phyloP scores from a whole-genome alignment of 1,139 yeast species.

The Lodderomyces metapsilosis region DNA sequence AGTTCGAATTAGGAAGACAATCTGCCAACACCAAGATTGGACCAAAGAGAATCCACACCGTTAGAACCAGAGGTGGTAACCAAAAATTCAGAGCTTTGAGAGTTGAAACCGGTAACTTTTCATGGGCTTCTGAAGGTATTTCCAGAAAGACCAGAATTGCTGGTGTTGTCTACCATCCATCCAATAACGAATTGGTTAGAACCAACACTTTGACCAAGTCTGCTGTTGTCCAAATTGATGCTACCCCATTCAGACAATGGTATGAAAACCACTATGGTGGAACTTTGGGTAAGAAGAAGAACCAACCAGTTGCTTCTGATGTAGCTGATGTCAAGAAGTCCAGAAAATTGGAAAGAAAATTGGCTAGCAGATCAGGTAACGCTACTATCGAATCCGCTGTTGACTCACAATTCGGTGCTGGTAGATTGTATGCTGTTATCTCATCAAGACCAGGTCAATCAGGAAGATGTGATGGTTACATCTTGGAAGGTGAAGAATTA shows the following conservation, averaged over 20 bases:
- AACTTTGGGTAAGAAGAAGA: constrained; percentile 82
- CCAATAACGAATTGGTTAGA: constrained; percentile 99
- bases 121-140: constrained; percentile 99
- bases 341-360: constrained; percentile 84
- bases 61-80: constrained; percentile 99
- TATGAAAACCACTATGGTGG: constrained; percentile 98
- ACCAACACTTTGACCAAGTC: constrained; percentile 99
- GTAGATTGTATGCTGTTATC: constrained; percentile 97
- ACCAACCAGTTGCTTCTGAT: constrained; percentile 32
- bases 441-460: constrained; percentile 99
- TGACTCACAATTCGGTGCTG: constrained; percentile 95
- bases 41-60: constrained; percentile 97
- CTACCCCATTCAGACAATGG: constrained; percentile 99
- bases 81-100: constrained; percentile 99
- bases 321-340: constrained; percentile 65
- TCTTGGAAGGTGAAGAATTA: constrained; percentile 99
- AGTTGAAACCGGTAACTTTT: constrained; percentile 99
- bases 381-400: constrained; percentile 89
- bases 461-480: constrained; percentile 99
- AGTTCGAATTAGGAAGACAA: constrained; percentile 99
- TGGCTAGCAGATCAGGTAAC: constrained; percentile 83
- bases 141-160: constrained; percentile 99
- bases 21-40: constrained; percentile 99
- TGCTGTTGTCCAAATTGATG: constrained; percentile 99
- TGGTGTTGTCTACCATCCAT: constrained; percentile 98